Evolutionary conservation across 306 rosid species (phyloP), one percentile per base, ranked within the genome.

Genomic region (Citrullus amarus): DNA sequence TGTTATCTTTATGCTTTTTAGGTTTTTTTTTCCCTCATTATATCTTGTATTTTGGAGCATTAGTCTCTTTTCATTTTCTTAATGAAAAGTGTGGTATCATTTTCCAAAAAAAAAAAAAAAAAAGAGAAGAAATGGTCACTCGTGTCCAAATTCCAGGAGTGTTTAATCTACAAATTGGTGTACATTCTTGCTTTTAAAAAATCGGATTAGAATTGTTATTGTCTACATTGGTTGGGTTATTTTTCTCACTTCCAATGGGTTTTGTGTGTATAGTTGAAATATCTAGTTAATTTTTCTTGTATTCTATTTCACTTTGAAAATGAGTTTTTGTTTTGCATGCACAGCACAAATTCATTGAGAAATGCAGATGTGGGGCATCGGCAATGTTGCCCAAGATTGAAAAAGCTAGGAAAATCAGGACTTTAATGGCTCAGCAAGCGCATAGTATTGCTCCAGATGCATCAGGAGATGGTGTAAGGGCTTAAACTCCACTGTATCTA

Each of bases 301-400:
- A 60, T 79, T 73, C 74, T 65, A 79, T 66, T 80, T 84, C 57
- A 81, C 28, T 78, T 46, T 12, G 65, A 75, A 78, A 77, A 80
- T 70, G 83, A 10, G 69, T 77, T 84, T 80, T 48, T 79, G 65
- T 81, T 73, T 80, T 76, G 28, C 20, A 78, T 60, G 62, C 58
- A 14, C 80, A 95, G 99, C 99, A 95, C 86, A 95, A 95, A 89
- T 92, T 95, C 84, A 91, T 91, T 46, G 99, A 95, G 58, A 95
- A 95, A 87, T 91, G 93, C 89, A 92, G 93, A 88, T 77, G 71
- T 75, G 97, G 96, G 75, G 85, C 99, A 36, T 85, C 92, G 15
- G 92, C 92, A 65, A 84, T 95, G 93, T 63, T 86, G 86, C 84
- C 97, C 48, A 95, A 89, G 88, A 88, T 92, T 79, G 97, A 92